These are phyloP conservation scores for Flaveria linearis DNA, from an alignment of 129 eudicot species.

Conservation along the genomic window DNA sequence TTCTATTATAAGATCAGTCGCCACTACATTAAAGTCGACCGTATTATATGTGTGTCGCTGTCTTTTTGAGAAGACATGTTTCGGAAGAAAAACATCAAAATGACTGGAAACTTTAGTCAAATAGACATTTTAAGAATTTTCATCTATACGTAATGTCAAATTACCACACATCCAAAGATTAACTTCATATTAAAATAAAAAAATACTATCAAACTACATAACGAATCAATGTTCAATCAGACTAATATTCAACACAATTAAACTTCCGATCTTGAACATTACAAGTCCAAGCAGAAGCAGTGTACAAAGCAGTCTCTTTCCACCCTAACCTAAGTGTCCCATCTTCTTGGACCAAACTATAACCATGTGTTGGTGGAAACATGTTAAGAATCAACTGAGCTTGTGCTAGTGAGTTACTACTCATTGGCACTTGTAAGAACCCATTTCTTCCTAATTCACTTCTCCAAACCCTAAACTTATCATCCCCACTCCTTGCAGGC, in stretches of 20 bases:
- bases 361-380: slow-evolving; percentile 65
- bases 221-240: slow-evolving; percentile 13
- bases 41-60: too few relatives aligned
- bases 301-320: slow-evolving; percentile 79
- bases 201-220: slow-evolving; percentile 7
- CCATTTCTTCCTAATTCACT: slow-evolving; percentile 56
- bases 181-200: slow-evolving; percentile 11
- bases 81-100: too few relatives aligned
- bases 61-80: too few relatives aligned
- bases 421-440: slow-evolving; percentile 71
- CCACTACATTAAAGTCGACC: too few relatives aligned
- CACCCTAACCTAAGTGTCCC: slow-evolving; percentile 76
- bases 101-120: too few relatives aligned
- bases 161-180: background rate
- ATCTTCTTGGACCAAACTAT: slow-evolving; percentile 58
- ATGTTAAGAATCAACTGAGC: slow-evolving; percentile 75
- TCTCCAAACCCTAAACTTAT: slow-evolving; percentile 70
- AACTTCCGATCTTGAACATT: slow-evolving; percentile 39
- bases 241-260: slow-evolving; percentile 26
- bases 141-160: background rate
- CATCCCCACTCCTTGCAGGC: slow-evolving; percentile 81
- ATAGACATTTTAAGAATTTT: too few relatives aligned
- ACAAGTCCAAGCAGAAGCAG: slow-evolving; percentile 89
- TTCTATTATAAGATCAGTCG: too few relatives aligned
- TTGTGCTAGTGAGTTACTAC: slow-evolving; percentile 72